Percentiles rank a stretch among this genome's conserved stretches.
phyloP scores from a whole-genome alignment of 257 asterid species.

The Gentiana straminea region DNA sequence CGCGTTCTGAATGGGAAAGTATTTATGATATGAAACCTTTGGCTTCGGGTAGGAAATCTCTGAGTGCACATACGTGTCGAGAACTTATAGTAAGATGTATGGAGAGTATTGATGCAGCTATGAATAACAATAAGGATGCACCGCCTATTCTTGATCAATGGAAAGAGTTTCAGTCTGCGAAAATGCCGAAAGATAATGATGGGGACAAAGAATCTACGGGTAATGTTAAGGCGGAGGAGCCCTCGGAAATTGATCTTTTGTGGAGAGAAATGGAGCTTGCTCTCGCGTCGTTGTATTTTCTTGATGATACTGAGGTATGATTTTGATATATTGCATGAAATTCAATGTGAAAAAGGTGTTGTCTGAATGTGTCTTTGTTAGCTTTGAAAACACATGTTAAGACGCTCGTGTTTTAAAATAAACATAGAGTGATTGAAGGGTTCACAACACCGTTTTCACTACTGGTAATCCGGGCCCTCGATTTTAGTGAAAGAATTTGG shows the following conservation, averaged over 20 bases:
- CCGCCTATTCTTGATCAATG: constrained; percentile 78
- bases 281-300: constrained; percentile 68
- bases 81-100: constrained; percentile 76
- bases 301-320: constrained; percentile 68
- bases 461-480: too few relatives aligned
- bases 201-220: constrained; percentile 20
- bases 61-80: constrained; percentile 68
- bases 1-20: constrained; percentile 50
- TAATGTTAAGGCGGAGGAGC: constrained; percentile 49
- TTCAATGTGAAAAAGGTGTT: background rate
- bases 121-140: constrained; percentile 33
- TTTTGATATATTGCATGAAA: background rate
- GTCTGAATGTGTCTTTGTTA: too few relatives aligned
- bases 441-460: too few relatives aligned
- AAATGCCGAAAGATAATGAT: constrained; percentile 20
- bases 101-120: constrained; percentile 75
- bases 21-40: constrained; percentile 73
- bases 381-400: too few relatives aligned
- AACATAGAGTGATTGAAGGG: too few relatives aligned
- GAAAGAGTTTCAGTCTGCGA: constrained; percentile 59
- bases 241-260: constrained; percentile 71
- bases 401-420: too few relatives aligned
- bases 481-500: too few relatives aligned
- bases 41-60: constrained; percentile 31
- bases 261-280: constrained; percentile 99